Base-by-base conservation (phyloP, 352 stramenopile species). In the Phytophthora uliginosa region DNA sequence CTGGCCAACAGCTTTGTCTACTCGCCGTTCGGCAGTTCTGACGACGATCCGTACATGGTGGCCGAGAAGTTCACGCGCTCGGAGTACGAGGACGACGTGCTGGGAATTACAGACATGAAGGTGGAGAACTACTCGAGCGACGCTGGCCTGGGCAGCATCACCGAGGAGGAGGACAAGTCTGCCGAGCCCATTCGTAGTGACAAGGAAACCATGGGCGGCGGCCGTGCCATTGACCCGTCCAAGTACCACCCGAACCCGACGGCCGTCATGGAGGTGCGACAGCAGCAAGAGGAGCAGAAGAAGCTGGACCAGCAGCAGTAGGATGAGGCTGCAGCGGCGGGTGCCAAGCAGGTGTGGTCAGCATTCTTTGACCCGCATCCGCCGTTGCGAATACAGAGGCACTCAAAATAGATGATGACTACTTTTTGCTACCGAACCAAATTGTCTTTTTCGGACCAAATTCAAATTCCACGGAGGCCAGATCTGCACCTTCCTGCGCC, bases 31-130 rank as follows among this genome's bases (percentile, higher is more conserved):
- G 83, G 83, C 45, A 79, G 64, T 54, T 72, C 78, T 7, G 78
- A 90, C 24, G 73, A 90, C 52, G 85, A 94, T 63, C 78, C 81
- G 47, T 79, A 79, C 66, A 88, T 94, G 80, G 83, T 68, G 15
- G 81, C 97, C 10, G 87, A 97, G 69, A 84, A 93, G 59, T 99
- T 98, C 79, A 82, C 81, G 55, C 89, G 97, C 22, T 92, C 85
- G 15, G 78, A 91, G 34, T 94, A 98, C 57, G 93, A 99, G 70
- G 93, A 99, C 76, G 94, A 99, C 66, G 73, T 86, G 57, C 78
- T 99, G 47, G 97, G 96, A 38, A 84, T 99, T 52, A 84, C 91
- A 77, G 95, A 99, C 77, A 98, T 99, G 79, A 92, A 93, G 40
- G 97, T 94, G 40, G 91, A 98, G 53, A 91, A 96, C 59, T 91